These are phyloP conservation scores for Colletotrichum trifolii DNA, from an alignment of 2,329 filamentous ascomycete genomes.

Conservation along the genomic window DNA sequence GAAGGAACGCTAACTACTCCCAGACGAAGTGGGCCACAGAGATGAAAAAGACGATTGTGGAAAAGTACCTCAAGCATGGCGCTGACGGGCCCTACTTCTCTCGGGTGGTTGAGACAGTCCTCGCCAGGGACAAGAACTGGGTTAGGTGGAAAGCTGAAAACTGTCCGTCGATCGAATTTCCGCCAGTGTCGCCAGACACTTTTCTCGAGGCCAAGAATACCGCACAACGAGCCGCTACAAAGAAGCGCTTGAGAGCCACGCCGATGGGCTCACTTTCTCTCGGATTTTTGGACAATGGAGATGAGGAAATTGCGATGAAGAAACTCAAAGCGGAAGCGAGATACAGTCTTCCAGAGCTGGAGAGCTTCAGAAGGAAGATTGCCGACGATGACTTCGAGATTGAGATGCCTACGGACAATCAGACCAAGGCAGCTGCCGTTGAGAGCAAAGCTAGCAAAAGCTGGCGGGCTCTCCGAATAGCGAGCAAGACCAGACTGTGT, in stretches of 20 bases:
- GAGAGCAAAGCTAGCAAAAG: constrained; percentile 87
- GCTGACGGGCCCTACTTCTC: constrained; percentile 92
- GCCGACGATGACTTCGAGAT: constrained; percentile 86
- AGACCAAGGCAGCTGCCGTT: constrained; percentile 64
- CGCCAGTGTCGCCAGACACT: constrained; percentile 74
- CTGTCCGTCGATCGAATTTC: constrained; percentile 86
- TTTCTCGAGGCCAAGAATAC: constrained; percentile 77
- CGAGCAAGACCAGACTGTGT: constrained; percentile 77
- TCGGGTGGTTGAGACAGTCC: constrained; percentile 95
- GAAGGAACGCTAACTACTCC: constrained; percentile 22
- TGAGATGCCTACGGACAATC: constrained; percentile 77
- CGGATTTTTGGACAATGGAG: constrained; percentile 79
- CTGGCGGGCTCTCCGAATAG: constrained; percentile 88
- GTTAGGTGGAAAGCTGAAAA: constrained; percentile 97
- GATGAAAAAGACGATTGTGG: constrained; percentile 82
- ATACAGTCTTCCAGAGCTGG: constrained; percentile 75
- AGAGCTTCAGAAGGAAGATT: constrained; percentile 78
- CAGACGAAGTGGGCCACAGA: constrained; percentile 85
- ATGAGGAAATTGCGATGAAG: constrained; percentile 68
- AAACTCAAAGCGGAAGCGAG: constrained; percentile 74
- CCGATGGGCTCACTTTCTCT: constrained; percentile 81
- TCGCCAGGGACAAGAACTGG: constrained; percentile 98
- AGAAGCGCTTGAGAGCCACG: constrained; percentile 75
- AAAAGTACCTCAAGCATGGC: constrained; percentile 83
- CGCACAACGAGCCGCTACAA: constrained; percentile 74